phyloP scores from a whole-genome alignment of 768 basidiomycete species.

The Hortiboletus flavorubellus region DNA sequence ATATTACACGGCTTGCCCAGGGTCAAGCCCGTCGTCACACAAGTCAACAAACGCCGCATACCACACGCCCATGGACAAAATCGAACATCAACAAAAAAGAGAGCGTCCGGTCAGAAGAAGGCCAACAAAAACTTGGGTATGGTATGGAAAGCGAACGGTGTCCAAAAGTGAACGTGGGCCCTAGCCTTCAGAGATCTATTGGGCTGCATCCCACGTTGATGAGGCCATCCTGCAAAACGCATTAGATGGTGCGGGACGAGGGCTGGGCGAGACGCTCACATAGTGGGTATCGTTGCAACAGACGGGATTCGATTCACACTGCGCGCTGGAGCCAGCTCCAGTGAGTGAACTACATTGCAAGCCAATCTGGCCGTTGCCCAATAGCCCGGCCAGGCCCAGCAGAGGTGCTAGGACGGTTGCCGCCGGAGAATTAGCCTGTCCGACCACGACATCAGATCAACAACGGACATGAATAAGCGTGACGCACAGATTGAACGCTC shows the following conservation, averaged over 20 bases:
- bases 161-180: neutral
- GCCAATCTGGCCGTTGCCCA: slow-evolving; percentile 12
- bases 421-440: slow-evolving; percentile 12
- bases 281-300: slow-evolving; percentile 21
- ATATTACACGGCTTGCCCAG: slow-evolving; percentile 15
- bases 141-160: slow-evolving; percentile 20
- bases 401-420: neutral
- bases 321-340: slow-evolving; percentile 24
- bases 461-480: neutral
- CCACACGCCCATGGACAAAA: slow-evolving; percentile 17
- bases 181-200: slow-evolving; percentile 4
- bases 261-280: slow-evolving; percentile 7
- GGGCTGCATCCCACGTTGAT: slow-evolving; percentile 28
- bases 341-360: slow-evolving; percentile 17
- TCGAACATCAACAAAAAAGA: slow-evolving; percentile 23
- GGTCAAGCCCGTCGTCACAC: slow-evolving; percentile 2
- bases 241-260: neutral
- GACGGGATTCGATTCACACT: slow-evolving; percentile 18
- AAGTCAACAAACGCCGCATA: slow-evolving; percentile 7
- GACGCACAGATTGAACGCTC: slow-evolving; percentile 17
- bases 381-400: neutral
- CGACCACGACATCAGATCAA: slow-evolving; percentile 5
- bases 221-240: slow-evolving; percentile 18
- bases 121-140: slow-evolving; percentile 14
- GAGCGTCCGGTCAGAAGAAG: slow-evolving; percentile 21